phyloP scores from a whole-genome alignment of 1,284 basidiomycete genomes.

The Ceratobasidium sp. region DNA sequence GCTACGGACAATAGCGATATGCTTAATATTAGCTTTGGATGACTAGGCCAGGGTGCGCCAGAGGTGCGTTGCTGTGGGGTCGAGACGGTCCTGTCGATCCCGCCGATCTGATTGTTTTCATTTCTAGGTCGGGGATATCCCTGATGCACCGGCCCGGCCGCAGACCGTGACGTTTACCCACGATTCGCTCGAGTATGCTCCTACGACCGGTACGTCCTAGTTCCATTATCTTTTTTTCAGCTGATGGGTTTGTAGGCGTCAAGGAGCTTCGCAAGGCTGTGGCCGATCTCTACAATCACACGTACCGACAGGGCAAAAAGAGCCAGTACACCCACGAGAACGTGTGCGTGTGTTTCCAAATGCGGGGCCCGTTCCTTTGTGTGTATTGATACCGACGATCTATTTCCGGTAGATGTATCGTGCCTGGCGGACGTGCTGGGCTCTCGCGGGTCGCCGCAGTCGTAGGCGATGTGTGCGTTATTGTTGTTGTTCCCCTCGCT shows the following conservation, averaged over 20 bases:
- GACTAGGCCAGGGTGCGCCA: constrained; percentile 81
- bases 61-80: constrained; percentile 63
- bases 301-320: constrained; percentile 82
- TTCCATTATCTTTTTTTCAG: constrained; percentile 51
- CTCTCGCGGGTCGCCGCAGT: constrained; percentile 92
- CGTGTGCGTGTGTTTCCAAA: constrained; percentile 57
- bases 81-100: constrained; percentile 52
- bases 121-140: constrained; percentile 71
- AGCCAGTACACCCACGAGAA: constrained; percentile 93
- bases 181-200: constrained; percentile 91
- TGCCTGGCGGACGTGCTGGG: constrained; percentile 90
- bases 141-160: constrained; percentile 76
- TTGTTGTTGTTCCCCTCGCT: not conserved
- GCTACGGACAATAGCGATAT: not conserved
- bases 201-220: constrained; percentile 89
- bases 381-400: not conserved
- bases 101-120: constrained; percentile 12
- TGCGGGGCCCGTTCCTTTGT: not conserved
- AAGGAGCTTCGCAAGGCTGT: constrained; percentile 75
- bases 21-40: not conserved
- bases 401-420: constrained; percentile 68
- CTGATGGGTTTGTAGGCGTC: constrained; percentile 16
- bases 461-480: constrained; percentile 83
- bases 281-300: constrained; percentile 87
- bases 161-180: constrained; percentile 66